Evolutionary conservation across 2,329 filamentous ascomycete species (phyloP), one percentile per base, ranked within the genome.

Genomic region (Diaporthe aspalathi): DNA sequence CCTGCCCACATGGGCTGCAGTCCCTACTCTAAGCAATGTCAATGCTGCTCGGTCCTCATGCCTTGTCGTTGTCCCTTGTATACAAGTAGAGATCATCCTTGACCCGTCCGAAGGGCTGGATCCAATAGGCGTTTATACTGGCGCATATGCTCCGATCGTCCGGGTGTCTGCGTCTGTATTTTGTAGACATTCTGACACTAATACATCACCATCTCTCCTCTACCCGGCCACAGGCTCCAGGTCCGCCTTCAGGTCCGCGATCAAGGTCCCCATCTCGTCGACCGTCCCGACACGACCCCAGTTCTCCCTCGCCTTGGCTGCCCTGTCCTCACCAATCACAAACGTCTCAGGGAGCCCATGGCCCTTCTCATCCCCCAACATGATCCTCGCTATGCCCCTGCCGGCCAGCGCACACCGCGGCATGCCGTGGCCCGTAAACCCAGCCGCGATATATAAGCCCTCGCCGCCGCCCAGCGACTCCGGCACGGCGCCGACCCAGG

Each of bases 381-480:
- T 88, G 84, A 92, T 87, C 57, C 87, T 81, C 12, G 89, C 91
- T 16, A 89, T 87, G 1, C 89, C 89, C 71, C 90, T 88, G 2
- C 87, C 93, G 75, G 88, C 90, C 50, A 93, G 81, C 73, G 90
- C 90, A 20, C 91, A 89, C 75, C 91, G 90, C 24, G 92, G 92
- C 92, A 94, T 94, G 0, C 93, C 93, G 79, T 95, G 93, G 0
- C 90, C 91, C 6, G 91, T 92, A 76, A 92, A 94, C 3, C 90
- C 92, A 3, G 86, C 91, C 73, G 86, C 87, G 16, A 94, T 74
- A 83, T 85, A 94, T 68, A 93, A 74, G 0, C 90, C 90, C 3
- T 84, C 78, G 22, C 80, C 83, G n/a, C 86, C 89, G 6, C 87
- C 81, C 29, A 87, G 74, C 7, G 78, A 76, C 45, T 80, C 81